Evolutionary conservation across 352 stramenopile species (phyloP).

Genomic region (Globisporangium rhizosaccharum): DNA sequence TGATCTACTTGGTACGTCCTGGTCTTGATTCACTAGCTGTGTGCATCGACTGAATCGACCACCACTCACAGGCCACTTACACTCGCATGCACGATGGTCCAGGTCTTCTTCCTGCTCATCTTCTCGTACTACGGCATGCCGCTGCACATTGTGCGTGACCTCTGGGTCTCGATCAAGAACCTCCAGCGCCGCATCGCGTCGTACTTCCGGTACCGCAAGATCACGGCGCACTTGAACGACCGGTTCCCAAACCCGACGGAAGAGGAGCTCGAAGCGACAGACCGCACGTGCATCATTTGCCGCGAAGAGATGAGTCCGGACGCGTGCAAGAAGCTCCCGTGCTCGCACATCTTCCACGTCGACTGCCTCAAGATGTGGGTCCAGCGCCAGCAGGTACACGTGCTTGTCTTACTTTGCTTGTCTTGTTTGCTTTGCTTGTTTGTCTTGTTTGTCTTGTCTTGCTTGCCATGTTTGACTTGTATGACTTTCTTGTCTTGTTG

Average conservation of each 20-base stretch:
- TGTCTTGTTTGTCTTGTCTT: background rate
- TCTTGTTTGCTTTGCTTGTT: background rate
- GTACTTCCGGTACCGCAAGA: conserved; percentile 91
- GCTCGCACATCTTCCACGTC: conserved; percentile 96
- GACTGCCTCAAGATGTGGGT: conserved; percentile 98
- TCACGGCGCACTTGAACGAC: conserved; percentile 95
- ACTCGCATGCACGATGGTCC: background rate
- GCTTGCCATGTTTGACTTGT: background rate
- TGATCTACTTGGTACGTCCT: conserved; percentile 90
- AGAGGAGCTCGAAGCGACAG: conserved; percentile 92
- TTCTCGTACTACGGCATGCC: conserved; percentile 97
- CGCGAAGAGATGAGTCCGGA: conserved; percentile 89
- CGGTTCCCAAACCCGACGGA: conserved; percentile 92
- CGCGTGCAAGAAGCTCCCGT: conserved; percentile 94
- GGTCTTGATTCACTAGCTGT: too few species aligned
- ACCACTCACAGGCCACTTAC: background rate
- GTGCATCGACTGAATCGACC: background rate
- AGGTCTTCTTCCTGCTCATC: conserved; percentile 97
- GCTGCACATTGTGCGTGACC: conserved; percentile 96
- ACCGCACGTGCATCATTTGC: conserved; percentile 96
- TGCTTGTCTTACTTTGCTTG: background rate
- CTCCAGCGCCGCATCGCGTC: conserved; percentile 76
- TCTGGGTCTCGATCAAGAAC: conserved; percentile 92
- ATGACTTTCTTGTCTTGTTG: background rate
- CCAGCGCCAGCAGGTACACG: conserved; percentile 91